Conservation (phyloP, 306 rosid species). For the Corylus heterophylla region DNA sequence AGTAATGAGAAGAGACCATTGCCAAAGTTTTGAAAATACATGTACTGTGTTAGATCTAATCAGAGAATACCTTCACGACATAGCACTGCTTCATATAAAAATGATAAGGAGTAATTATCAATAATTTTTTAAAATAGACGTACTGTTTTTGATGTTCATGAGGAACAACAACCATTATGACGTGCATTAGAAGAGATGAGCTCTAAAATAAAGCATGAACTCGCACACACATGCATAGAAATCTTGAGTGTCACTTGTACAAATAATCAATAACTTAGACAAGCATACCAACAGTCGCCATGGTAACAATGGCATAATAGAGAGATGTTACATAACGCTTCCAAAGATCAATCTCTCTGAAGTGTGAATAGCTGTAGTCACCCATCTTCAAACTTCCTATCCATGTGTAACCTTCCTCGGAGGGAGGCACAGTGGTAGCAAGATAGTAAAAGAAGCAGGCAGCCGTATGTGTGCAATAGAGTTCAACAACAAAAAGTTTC, state of each 20-base stretch:
- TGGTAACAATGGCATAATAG: slow-evolving; percentile 69
- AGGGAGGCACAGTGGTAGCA: slow-evolving; percentile 55
- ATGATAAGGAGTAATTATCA: not conserved
- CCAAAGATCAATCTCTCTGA: slow-evolving; percentile 55
- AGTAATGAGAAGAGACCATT: not conserved
- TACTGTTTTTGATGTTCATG: not conserved
- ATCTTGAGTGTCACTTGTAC: not conserved
- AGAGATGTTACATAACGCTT: slow-evolving; percentile 66
- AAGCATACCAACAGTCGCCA: slow-evolving; percentile 66
- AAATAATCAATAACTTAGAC: not conserved
- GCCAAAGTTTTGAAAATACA: not conserved
- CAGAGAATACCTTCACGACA: not conserved
- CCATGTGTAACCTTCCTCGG: slow-evolving; percentile 65
- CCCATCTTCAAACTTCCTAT: slow-evolving; percentile 72
- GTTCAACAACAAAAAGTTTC: slow-evolving; percentile 64
- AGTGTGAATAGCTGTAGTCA: slow-evolving; percentile 54
- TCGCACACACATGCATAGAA: not conserved
- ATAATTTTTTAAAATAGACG: not conserved
- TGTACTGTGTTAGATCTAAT: not conserved
- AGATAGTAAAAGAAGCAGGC: slow-evolving; percentile 72
- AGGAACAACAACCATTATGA: not conserved
- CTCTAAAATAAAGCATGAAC: not conserved
- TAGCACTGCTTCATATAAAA: not conserved
- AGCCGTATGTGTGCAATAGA: slow-evolving; percentile 69
- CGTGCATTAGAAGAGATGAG: not conserved